Conservation (phyloP, 306 rosid genomes). For the Prunus mongolica region DNA sequence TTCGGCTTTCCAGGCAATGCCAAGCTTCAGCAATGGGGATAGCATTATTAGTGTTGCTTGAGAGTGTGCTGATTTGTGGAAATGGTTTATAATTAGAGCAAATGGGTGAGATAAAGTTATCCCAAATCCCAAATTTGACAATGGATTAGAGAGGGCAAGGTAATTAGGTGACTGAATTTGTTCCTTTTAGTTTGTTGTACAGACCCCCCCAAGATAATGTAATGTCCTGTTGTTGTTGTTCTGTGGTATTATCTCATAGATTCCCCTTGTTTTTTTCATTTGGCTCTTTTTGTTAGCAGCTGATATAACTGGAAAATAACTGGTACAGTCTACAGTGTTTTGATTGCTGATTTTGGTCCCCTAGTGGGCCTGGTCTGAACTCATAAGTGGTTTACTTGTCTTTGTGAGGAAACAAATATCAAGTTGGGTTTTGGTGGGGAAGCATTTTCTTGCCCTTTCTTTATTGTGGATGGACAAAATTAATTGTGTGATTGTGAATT, state of each 20-base stretch:
- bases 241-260: slow-evolving; percentile 32
- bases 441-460: slow-evolving; percentile 14
- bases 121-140: slow-evolving; percentile 25
- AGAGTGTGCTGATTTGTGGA: slow-evolving; percentile 16
- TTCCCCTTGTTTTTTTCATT: slow-evolving; percentile 28
- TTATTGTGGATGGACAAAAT: background rate
- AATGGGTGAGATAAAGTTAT: slow-evolving; percentile 29
- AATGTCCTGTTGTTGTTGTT: slow-evolving; percentile 35
- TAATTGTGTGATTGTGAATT: slow-evolving; percentile 8
- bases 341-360: slow-evolving; percentile 32
- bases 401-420: slow-evolving; percentile 19
- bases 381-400: slow-evolving; percentile 15
- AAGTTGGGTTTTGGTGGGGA: slow-evolving; percentile 27
- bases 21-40: slow-evolving; percentile 71
- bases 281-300: slow-evolving; percentile 33
- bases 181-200: slow-evolving; percentile 60
- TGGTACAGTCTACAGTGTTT: slow-evolving; percentile 15
- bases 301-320: slow-evolving; percentile 54
- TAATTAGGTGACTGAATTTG: slow-evolving; percentile 38
- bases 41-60: slow-evolving; percentile 69
- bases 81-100: slow-evolving; percentile 29
- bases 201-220: slow-evolving; percentile 47
- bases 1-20: slow-evolving; percentile 49
- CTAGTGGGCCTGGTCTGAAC: slow-evolving; percentile 28
- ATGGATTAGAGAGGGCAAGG: slow-evolving; percentile 30